Conservation (phyloP, 768 basidiomycete genomes). For the Dacryopinax spathularia region DNA sequence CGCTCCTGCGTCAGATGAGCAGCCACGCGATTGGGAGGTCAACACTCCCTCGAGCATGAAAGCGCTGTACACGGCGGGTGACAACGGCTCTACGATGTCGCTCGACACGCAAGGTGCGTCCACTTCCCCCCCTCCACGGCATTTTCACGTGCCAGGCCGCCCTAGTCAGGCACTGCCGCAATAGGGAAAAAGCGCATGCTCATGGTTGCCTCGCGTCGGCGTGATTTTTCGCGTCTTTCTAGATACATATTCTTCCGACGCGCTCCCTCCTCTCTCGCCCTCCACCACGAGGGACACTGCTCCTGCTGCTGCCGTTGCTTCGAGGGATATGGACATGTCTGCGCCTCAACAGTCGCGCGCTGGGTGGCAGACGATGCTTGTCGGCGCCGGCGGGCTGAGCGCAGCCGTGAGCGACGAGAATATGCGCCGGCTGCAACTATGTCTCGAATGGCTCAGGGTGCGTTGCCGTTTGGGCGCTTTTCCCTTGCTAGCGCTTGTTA, state of each 20-base stretch:
- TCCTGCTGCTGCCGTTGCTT: background rate
- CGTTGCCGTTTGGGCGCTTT: constrained; percentile 15
- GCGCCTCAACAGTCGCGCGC: constrained; percentile 29
- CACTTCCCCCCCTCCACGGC: background rate
- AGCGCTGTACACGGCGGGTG: background rate
- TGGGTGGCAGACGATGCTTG: constrained; percentile 69
- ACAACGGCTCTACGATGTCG: background rate
- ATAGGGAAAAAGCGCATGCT: background rate
- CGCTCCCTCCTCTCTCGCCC: constrained; percentile 1
- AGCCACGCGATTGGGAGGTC: background rate
- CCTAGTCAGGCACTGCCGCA: background rate
- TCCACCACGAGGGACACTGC: background rate
- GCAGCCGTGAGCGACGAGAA: constrained; percentile 85
- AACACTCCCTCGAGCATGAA: constrained; percentile 3
- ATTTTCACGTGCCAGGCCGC: background rate
- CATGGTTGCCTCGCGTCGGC: background rate
- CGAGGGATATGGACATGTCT: background rate
- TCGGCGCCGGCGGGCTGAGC: constrained; percentile 76
- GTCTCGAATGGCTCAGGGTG: constrained; percentile 77
- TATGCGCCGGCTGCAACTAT: constrained; percentile 73
- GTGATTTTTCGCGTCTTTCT: background rate
- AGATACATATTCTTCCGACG: constrained; percentile 1
- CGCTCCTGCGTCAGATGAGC: background rate
- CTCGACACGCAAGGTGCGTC: constrained; percentile 2
- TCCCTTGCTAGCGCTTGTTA: background rate